Percentiles rank a stretch among this genome's conserved stretches.
Conservation (phyloP, 2,329 filamentous ascomycete species). For the Sporothrix variecibatus region DNA sequence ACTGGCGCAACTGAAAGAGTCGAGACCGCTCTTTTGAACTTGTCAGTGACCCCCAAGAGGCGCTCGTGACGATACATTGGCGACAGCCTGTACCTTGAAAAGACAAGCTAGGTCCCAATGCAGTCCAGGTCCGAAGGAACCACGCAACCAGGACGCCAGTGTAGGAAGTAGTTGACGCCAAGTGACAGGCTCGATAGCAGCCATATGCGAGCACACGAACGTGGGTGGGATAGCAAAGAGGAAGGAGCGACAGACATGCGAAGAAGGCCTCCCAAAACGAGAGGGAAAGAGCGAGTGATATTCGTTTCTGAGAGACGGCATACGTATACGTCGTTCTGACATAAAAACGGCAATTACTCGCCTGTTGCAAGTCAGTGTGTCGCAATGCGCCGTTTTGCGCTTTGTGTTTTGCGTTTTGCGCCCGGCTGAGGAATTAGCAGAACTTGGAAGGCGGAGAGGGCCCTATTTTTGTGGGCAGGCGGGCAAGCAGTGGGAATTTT, state of each 20-base stretch:
- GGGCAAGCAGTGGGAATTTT: neutral
- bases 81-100: neutral
- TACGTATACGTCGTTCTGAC: neutral
- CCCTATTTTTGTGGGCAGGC: neutral
- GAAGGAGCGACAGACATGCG: neutral
- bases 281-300: neutral
- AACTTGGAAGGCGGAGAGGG: neutral
- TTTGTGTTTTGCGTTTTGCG: neutral
- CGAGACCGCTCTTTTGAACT: neutral
- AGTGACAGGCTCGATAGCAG: neutral
- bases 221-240: neutral
- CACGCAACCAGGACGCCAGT: neutral
- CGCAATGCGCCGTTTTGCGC: neutral
- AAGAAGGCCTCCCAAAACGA: neutral
- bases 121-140: neutral
- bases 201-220: neutral
- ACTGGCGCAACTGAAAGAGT: neutral
- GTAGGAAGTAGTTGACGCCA: neutral
- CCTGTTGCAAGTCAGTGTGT: neutral
- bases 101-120: conserved; percentile 7
- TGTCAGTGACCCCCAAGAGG: neutral
- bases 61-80: conserved; percentile 6
- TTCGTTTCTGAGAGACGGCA: neutral
- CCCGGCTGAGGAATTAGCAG: neutral
- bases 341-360: neutral